Base-by-base conservation (phyloP, 805 yeast species). In the Barnettozyma pratensis region DNA sequence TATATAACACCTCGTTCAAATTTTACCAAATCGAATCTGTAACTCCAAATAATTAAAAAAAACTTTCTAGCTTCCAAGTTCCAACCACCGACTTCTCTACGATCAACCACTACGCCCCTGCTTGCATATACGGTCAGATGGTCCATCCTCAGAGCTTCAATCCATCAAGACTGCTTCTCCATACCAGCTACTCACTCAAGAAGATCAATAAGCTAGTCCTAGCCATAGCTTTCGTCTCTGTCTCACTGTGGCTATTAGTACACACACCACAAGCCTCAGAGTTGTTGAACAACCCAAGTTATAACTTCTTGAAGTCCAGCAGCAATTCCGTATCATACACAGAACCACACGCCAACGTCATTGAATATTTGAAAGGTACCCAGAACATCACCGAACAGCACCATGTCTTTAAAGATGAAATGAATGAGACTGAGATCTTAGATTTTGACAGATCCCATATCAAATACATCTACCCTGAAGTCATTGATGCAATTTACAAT, bases 381-480 rank as follows among this genome's bases (percentile, higher is more conserved):
- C 10, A 30, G 34, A 46, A 31, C 19, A 28, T 45, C 39, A 37
- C 46, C 11, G 39, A 43, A 2, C 6, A 27, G 7, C 37, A 41
- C 11, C 14, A n/a, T 3, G 14, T 29, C 3, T 30, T 43, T 11
- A 6, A n/a, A 3, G 48, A 44, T 7, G 36, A 37, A 7, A 9
- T 30, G 9, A 7, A 39, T 3, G 29, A 28, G 12, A 6, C 29
- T 6, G 40, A 51, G 26, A 3, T 55, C 5, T 37, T 59, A 11
- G 63, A 59, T 29, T 59, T 47, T 41, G 61, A 58, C 36, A 53
- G 62, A 41, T 10, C 48, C 2, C 51, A 58, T 35, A 41, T 58
- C 44, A 59, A 59, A 32, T 57, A 51, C 41, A 46, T 59, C 7
- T 54, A 55, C 30, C 62, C 62, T 3, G 62, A 58, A 45, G 59